Percentiles rank a stretch among this genome's conserved stretches.
Evolutionary conservation across 345 rosid genomes (phyloP).

Genomic region (Mercurialis annua): DNA sequence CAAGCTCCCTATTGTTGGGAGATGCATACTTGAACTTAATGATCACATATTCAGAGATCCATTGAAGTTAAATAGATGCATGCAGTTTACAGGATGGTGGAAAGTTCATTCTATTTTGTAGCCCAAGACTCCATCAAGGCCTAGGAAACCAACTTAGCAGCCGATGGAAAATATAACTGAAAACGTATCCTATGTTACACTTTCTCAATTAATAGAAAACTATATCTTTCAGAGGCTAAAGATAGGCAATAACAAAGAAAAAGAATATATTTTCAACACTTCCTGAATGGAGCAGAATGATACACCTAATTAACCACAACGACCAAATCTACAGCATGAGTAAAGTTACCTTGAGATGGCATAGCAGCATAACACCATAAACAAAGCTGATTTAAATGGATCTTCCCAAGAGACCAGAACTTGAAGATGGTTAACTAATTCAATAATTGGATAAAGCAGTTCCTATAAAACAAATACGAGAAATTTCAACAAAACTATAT

Average conservation of each 20-base stretch:
- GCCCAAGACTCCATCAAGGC: not conserved
- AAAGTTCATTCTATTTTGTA: not conserved
- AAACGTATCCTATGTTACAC: not conserved
- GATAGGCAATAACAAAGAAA: not conserved
- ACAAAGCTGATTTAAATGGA: constrained; percentile 56
- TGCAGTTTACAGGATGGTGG: not conserved
- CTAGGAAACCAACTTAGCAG: no score
- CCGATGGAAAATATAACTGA: not conserved
- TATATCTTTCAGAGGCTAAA: not conserved
- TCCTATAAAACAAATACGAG: constrained; percentile 44
- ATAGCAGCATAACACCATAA: constrained; percentile 44
- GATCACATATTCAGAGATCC: not conserved
- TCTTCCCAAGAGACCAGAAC: constrained; percentile 68
- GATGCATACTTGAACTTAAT: not conserved
- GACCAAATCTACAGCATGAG: constrained; percentile 7
- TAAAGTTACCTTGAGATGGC: constrained; percentile 43
- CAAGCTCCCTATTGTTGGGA: not conserved
- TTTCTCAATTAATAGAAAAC: no score
- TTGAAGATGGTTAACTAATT: constrained; percentile 41
- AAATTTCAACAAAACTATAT: not conserved
- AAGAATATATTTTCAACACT: constrained; percentile 1
- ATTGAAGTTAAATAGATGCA: not conserved
- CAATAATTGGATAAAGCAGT: constrained; percentile 61
- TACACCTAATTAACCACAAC: not conserved
- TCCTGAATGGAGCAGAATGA: not conserved